Conservation (phyloP, 176 grass and related monocot genomes). For the Sorghum bicolor region Sorghum_bicolor_NCBIv3 NC_012873.2:62122501-62123000, state of each 20-base stretch:
- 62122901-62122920: neutral
- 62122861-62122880: neutral
- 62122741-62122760: neutral
- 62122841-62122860: neutral
- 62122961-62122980: neutral
- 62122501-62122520: too few relatives aligned
- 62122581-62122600: too few relatives aligned
- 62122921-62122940: neutral
- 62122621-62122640: too few relatives aligned
- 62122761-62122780: neutral
- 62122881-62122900: rapidly evolving
- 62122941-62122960: neutral
- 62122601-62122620: too few relatives aligned
- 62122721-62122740: too few relatives aligned
- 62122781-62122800: neutral
- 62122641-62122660: too few relatives aligned
- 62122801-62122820: constrained; percentile 22
- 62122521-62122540: too few relatives aligned
- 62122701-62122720: too few relatives aligned
- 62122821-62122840: neutral
- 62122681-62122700: too few relatives aligned
- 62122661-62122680: too few relatives aligned
- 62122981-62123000: neutral
- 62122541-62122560: too few relatives aligned
- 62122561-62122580: too few relatives aligned